Evolutionary conservation across 2,329 filamentous ascomycete species (phyloP), one percentile per base, ranked within the genome.

Genomic region (Fusarium camptoceras): DNA sequence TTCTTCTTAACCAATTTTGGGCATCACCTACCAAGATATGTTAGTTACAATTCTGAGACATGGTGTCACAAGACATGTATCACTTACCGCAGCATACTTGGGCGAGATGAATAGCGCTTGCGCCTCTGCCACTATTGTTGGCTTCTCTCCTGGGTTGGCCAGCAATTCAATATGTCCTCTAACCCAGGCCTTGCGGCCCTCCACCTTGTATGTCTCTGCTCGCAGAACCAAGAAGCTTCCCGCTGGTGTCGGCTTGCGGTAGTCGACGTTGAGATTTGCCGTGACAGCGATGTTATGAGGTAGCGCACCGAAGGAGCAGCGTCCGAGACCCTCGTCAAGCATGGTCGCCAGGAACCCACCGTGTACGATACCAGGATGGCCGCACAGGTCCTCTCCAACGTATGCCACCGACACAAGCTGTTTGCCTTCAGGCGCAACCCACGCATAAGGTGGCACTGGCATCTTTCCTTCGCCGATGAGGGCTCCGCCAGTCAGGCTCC

Each of bases 101-200:
- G 95, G 94, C 81, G 96, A 94, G 75, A 98, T 87, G 78, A 97
- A 98, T 72, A 99, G 81, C 5, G 91, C 94, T 77, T 92, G 91
- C 0, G 93, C 95, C 81, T 97, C 93, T 10, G 92, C 94, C 63
- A 98, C 79, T 49, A 94, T 86, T 18, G 86, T 81, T 2, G 90
- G 89, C 73, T 86, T 83, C 79, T 90, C 86, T 11, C 88, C 88
- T 34, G 72, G 83, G 83, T 85, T 62, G 10, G 88, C 87, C 65
- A 98, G 81, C 58, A 93, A 91, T 86, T 97, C 94, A 74, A 98
- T 90, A 73, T 89, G 88, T 2, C 94, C 96, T 81, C 92, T 91
- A 2, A 98, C 94, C 94, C 94, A 98, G 15, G 94, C 95, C 83
- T 98, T 98, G 67, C 96, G 87, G 2, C 96, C 95, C 77, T 98